Percentiles rank a stretch among this genome's conserved stretches.
Evolutionary conservation across 1,139 yeast genomes (phyloP).

Genomic region (Suhomyces kunorum): DNA sequence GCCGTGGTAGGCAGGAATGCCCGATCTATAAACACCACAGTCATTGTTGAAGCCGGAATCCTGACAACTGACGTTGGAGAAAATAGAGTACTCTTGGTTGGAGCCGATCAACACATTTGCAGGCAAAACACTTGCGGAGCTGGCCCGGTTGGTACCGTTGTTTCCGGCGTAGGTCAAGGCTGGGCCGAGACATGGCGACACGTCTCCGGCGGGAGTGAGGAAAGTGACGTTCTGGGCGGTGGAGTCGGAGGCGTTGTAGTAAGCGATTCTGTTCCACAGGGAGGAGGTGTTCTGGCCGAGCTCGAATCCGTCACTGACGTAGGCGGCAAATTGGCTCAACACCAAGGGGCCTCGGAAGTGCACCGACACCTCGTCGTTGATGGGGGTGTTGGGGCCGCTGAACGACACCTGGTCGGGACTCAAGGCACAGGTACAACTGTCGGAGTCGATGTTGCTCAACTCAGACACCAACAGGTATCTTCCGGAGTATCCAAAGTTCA

Average conservation of each 20-base stretch:
- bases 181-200: conserved; percentile 79
- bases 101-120: conserved; percentile 64
- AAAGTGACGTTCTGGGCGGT: conserved; percentile 69
- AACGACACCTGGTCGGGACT: conserved; percentile 52
- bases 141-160: conserved; percentile 71
- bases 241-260: conserved; percentile 57
- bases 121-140: conserved; percentile 59
- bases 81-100: conserved; percentile 75
- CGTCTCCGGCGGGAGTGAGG: conserved; percentile 79
- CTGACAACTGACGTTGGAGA: conserved; percentile 66
- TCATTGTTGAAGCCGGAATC: conserved; percentile 48
- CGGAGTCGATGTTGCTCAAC: conserved; percentile 48
- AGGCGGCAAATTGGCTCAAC: conserved; percentile 71
- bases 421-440: conserved; percentile 65
- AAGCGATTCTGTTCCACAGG: conserved; percentile 75
- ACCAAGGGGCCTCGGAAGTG: conserved; percentile 93
- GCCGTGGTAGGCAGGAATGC: conserved; percentile 91
- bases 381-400: conserved; percentile 77
- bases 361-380: conserved; percentile 85
- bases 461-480: conserved; percentile 69
- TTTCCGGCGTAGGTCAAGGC: conserved; percentile 78
- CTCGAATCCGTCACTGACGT: conserved; percentile 26
- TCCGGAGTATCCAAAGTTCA: conserved; percentile 71
- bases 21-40: conserved; percentile 87
- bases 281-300: conserved; percentile 42